Evolutionary conservation across 345 rosid genomes (phyloP), one percentile per base, ranked within the genome.

Genomic region (Dovyalis caffra): DNA sequence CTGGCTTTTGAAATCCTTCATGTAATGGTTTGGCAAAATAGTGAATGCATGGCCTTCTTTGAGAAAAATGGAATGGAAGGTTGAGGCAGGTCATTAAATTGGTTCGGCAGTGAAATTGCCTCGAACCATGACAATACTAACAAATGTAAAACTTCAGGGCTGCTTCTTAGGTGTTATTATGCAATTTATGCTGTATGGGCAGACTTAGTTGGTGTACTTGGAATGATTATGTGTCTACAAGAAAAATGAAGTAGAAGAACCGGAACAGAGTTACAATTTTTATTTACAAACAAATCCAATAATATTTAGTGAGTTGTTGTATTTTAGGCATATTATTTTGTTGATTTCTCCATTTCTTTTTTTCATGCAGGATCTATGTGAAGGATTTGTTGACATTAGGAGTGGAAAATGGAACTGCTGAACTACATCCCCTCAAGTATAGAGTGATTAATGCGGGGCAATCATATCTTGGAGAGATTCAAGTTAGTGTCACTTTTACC

Each of bases 381-480:
- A 85, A 89, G 86, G 95, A 92, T 80, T 74, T 95, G 34, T 77
- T 95, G 87, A 86, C 85, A 4, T 70, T 78, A 49, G 99, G 99
- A 75, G 89, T 82, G n/a, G 97, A 92, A 73, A 89, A 88, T 47
- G 99, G 97, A 69, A 83, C 25, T 18, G 82, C 92, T 1, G 88
- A 91, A 81, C 68, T 88, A 23, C 87, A 80, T 58, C 87, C 97
- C n/a, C 25, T 73, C 77, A 95, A 89, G 74, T 80, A 91, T 64
- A 85, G 89, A 15, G 83, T 92, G 37, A 80, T 89, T 25, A 75
- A 57, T 38, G 72, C 87, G 6, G 80, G 87, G 51, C 83, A 78
- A 69, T 68, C 80, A 29, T 95, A 86, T 56, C 61, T 74, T 72
- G 99, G 97, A 43, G 97, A 92, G 84, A 85, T 95, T 73, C 74